Conservation (phyloP, 2,329 filamentous ascomycete genomes). For the Dactylellina drechsleri region DNA sequence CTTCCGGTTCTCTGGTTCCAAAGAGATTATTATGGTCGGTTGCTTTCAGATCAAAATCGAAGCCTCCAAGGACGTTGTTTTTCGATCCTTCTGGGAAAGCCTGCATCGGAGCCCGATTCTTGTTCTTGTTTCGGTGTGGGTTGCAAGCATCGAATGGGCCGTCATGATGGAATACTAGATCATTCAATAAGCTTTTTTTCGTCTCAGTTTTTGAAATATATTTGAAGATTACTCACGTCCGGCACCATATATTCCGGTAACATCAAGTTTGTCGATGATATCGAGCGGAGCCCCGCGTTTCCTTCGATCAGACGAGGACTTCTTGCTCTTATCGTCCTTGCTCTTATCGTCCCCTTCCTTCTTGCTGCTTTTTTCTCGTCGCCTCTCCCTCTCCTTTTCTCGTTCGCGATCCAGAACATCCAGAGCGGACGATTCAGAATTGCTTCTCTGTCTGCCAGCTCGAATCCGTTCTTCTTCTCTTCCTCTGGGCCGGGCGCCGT, state of each 20-base stretch:
- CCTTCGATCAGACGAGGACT: slow-evolving; percentile 61
- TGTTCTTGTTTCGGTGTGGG: slow-evolving; percentile 88
- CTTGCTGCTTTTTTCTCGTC: slow-evolving; percentile 63
- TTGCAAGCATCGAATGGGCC: slow-evolving; percentile 97
- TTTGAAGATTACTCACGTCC: slow-evolving; percentile 73
- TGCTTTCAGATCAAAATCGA: slow-evolving; percentile 81
- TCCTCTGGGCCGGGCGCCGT: slow-evolving; percentile 15
- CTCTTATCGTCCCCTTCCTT: slow-evolving; percentile 51
- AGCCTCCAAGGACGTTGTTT: slow-evolving; percentile 90
- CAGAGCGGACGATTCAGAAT: slow-evolving; percentile 80
- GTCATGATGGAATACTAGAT: slow-evolving; percentile 93
- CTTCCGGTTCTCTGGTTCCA: slow-evolving; percentile 80
- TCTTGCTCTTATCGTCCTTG: slow-evolving; percentile 59
- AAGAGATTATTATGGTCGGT: slow-evolving; percentile 90
- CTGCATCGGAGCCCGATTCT: slow-evolving; percentile 88
- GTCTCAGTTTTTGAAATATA: neutral
- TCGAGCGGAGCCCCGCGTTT: slow-evolving; percentile 69
- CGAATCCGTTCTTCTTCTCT: slow-evolving; percentile 24
- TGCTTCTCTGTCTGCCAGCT: slow-evolving; percentile 64
- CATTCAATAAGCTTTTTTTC: neutral
- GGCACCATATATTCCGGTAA: slow-evolving; percentile 92
- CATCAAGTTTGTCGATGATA: slow-evolving; percentile 95
- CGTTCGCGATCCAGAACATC: slow-evolving; percentile 70
- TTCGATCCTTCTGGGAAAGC: slow-evolving; percentile 91
- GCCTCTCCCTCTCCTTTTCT: slow-evolving; percentile 68